Percentiles rank a stretch among this genome's conserved stretches.
These are phyloP conservation scores for Fusarium metavorans DNA, from an alignment of 2,329 filamentous ascomycete species.

Conservation along the genomic window DNA sequence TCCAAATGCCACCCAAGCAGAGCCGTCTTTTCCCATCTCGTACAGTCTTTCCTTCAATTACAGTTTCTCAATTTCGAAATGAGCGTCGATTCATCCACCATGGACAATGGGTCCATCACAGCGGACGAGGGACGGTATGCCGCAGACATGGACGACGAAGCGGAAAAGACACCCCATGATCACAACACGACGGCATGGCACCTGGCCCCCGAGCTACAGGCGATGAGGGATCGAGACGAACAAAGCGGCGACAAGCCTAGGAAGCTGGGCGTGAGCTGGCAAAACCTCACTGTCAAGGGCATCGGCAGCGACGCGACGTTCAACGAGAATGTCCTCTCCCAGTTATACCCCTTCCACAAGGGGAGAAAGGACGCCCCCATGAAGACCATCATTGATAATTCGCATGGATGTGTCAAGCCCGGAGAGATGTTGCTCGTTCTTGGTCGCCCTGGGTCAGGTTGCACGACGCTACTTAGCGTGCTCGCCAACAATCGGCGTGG, in stretches of 20 bases:
- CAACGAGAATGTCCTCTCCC: conserved; percentile 36
- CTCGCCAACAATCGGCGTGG: conserved; percentile 70
- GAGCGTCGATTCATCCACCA: background rate
- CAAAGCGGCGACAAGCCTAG: background rate
- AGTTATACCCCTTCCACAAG: conserved; percentile 46
- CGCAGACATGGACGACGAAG: background rate
- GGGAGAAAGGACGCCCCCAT: background rate
- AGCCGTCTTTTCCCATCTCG: background rate
- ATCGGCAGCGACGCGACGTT: conserved; percentile 27
- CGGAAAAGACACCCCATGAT: background rate
- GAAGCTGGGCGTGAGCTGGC: conserved; percentile 39
- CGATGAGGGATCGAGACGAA: background rate
- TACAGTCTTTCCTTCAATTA: background rate
- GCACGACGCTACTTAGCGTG: conserved; percentile 70
- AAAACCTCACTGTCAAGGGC: conserved; percentile 35
- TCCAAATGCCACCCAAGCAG: background rate
- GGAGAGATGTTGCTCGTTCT: conserved; percentile 77
- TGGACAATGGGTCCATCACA: background rate
- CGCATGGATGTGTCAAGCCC: conserved; percentile 69
- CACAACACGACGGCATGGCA: background rate
- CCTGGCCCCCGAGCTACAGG: background rate
- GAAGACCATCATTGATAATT: conserved; percentile 69
- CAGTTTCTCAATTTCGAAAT: background rate
- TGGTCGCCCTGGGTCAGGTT: conserved; percentile 70
- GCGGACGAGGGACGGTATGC: background rate